Evolutionary conservation across 176 grass and related monocot genomes (phyloP).

Genomic region (Oryza glaberrima): DNA sequence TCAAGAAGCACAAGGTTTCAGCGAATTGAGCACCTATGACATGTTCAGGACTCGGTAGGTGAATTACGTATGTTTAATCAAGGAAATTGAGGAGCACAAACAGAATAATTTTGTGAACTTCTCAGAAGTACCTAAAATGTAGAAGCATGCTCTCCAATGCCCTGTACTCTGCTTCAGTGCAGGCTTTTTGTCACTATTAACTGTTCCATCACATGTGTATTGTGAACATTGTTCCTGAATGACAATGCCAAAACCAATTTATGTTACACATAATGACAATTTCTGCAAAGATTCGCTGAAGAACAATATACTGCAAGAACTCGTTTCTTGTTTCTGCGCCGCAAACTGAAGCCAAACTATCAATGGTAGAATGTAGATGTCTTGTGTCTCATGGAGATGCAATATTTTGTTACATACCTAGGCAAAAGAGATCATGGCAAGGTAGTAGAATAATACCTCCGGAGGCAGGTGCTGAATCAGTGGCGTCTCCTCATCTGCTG

Average conservation of each 20-base stretch:
- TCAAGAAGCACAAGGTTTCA: slow-evolving; percentile 25
- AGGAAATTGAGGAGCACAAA: background rate
- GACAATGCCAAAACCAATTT: background rate
- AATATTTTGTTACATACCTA: background rate
- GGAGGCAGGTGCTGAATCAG: background rate
- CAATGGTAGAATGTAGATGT: background rate
- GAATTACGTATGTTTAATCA: background rate
- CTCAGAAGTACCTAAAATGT: slow-evolving; percentile 30
- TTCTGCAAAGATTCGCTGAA: background rate
- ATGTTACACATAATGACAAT: background rate
- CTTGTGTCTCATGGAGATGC: background rate
- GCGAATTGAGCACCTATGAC: slow-evolving; percentile 6
- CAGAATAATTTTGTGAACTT: background rate
- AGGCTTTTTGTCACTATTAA: background rate
- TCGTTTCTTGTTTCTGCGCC: background rate
- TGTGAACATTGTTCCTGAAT: slow-evolving; percentile 16
- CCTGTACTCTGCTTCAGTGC: slow-evolving; percentile 23
- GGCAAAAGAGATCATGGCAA: background rate
- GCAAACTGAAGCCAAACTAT: background rate
- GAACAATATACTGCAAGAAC: background rate
- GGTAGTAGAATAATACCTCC: background rate
- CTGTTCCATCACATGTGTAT: slow-evolving; percentile 5
- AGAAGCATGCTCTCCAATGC: slow-evolving; percentile 41
- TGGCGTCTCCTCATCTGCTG: slow-evolving; percentile 32
- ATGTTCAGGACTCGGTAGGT: background rate